Base-by-base conservation (phyloP, 805 yeast genomes). In the Metschnikowia lunata region DNA sequence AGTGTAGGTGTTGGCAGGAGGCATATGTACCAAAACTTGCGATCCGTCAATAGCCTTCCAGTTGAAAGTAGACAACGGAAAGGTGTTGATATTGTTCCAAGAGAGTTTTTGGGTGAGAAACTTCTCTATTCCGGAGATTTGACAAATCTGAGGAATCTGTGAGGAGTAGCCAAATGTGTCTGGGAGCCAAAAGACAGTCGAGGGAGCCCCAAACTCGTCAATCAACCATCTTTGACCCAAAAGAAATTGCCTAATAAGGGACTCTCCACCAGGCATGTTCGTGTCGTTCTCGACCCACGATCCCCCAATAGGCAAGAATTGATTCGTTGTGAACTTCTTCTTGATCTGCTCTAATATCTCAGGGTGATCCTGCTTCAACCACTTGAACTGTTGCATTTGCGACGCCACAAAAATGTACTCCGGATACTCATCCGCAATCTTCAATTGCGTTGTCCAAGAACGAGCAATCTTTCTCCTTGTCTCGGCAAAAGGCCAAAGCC, bases 401-500 rank as follows among this genome's bases (percentile, higher is more conserved):
- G 97, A 88, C 0, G 98, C 97, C 14, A 83, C 97, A 67, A 91
- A 91, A 18, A 82, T 81, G 60, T 88, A 90, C 67, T 93, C 99
- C 0, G 98, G 97, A 55, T 88, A 91, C 54, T 80, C 74, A 43
- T 88, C 91, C 58, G 93, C 79, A 38, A 93, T 65, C 43, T 88
- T 83, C 40, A 91, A 70, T 67, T 91, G 99, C 8, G 96, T 80
- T 0, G 96, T 83, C 98, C 98, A 91, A 6, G 96, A 88, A 52
- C 99, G 76, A 2, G 90, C 96, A 43, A 91, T 80, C 60, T 91
- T 91, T 41, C 98, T 78, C 55, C 86, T 83, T 1, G 98, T 88
- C 62, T 93, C 97, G 2, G 96, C 97, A 71, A 85, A 91, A n/a
- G 97, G 98, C 99, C 99, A 91, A 46, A 89, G 73, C 99, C 99